Evolutionary conservation across 768 basidiomycete species (phyloP), one percentile per base, ranked within the genome.

Genomic region (Tulasnella sp.): DNA sequence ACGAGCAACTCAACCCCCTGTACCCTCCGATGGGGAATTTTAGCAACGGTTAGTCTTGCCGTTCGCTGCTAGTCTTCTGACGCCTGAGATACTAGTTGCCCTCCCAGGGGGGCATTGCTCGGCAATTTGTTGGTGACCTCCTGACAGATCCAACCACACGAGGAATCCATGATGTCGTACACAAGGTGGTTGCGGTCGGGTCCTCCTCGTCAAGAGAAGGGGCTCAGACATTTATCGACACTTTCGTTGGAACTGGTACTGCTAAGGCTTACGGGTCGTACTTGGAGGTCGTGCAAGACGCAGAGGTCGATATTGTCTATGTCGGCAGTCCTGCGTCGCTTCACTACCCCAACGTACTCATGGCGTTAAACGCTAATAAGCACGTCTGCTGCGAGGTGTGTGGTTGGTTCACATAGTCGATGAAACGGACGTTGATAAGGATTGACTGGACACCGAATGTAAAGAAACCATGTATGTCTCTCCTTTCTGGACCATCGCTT

Each of bases 221-320:
- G 9, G 62, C 62, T 1, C 31, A 46, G 12, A 36, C 40, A 31
- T 61, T 61, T 50, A 39, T 60, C 43, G 34, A 57, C 32, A 35
- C 50, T 4, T 19, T 61, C 39, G 45, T 23, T 8, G 59, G 3
- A 4, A 27, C 29, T 14, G 25, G 43, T 21, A 19, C 15, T 15
- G n/a, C 34, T 36, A 60, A 46, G 41, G n/a, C 58, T 9, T 65
- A 61, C 49, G 64, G 62, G 8, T 49, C 49, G 17, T 63, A 65
- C 52, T 57, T 59, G 21, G 63, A 63, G 32, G 23, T 64, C 23
- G 35, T 65, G 12, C 29, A 23, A 31, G 63, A 62, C 34, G n/a
- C 35, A 14, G 59, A 61, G n/a, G 62, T 65, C 36, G 57, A 64
- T 29, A 62, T 63, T 39, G 57, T 65, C 27, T 65, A 65, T 53